Base-by-base conservation (phyloP, 257 asterid species). In the Capsicum pubescens region DNA sequence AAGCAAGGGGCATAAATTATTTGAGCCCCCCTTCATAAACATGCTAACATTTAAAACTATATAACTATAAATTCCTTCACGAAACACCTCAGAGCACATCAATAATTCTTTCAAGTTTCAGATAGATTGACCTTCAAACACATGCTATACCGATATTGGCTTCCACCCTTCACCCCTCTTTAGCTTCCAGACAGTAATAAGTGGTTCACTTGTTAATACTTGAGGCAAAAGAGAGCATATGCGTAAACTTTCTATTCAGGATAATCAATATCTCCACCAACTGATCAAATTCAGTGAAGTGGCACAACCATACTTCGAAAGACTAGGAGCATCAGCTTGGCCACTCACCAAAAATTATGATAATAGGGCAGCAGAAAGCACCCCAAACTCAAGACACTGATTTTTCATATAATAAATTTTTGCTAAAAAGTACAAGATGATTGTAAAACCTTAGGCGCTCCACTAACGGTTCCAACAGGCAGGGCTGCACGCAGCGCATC, bases 401-500 rank as follows among this genome's bases (percentile, higher is more conserved):
- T 50, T 64, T 26, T 63, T 72, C 8, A 59, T n/a, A 80, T 77
- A 83, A 85, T 14, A 54, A 78, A 1, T 50, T 17, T 13, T 68
- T 57, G 32, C 1, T 5, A n/a, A 56, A 61, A 83, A 84, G 58
- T 85, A 26, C 61, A 80, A 77, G 82, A 81, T 70, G 82, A 79
- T 59, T 55, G 82, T 83, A 83, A 86, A 84, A 96, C 99, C 98
- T 97, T 97, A 82, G 99, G 99, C 54, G 99, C 99, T 86, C 99
- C 99, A 84, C 99, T 95, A 86, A 97, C 99, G 70, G 99, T 97
- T 85, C 99, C 99, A 48, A 97, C 99, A 35, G 98, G 99, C 88
- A 97, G 90, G 66, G 99, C 99, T 44, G 99, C 95, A 59, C 98
- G 97, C 66, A 97, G 91, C 86, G 92, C 98, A 79, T 97, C 99